Evolutionary conservation across 2,329 filamentous ascomycete species (phyloP), one percentile per base, ranked within the genome.

Genomic region (Alternaria brassicae): DNA sequence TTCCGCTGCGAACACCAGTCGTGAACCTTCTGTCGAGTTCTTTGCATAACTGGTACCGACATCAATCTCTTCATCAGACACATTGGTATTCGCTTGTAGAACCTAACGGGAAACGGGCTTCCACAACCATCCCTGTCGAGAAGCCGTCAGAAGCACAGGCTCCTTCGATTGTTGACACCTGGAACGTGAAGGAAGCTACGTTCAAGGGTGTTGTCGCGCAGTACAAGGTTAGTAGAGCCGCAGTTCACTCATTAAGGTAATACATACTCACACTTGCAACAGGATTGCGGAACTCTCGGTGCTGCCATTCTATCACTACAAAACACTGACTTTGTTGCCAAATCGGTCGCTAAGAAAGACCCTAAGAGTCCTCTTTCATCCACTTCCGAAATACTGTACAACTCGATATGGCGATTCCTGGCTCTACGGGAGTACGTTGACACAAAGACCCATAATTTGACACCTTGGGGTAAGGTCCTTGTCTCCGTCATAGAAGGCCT

Each of bases 401-500:
- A 97, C 69, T 87, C 89, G 6, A 85, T 94, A 58, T 97, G 92
- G 90, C 88, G 93, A 55, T 95, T 97, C 78, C 84, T 99, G 21
- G 92, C 97, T 73, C 84, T 98, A 48, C 88, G 93, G 59, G 93
- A 90, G 23, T 99, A 97, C 71, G 84, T 96, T 45, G 87, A 95
- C 67, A 84, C 88, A 50, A 84, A 58, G 30, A 58, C 86, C 59
- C 94, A 98, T 77, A 86, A 89, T 60, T 84, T 97, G 61, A 97
- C 93, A 8, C 79, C 82, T 8, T 97, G 93, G 92, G 95, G 74
- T 15, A 88, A 89, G 69, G 91, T 91, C 19, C 82, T 98, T 37
- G 88, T 88, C 28, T 86, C 86, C 28, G 89, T 91, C 3, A 80
- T 96, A 25, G 81, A 88, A 56, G 81, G 84, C 8, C 79, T 93